Percentiles rank a stretch among this genome's conserved stretches.
These are phyloP conservation scores for Seiridium cupressi DNA, from an alignment of 2,329 filamentous ascomycete species.

Conservation along the genomic window DNA sequence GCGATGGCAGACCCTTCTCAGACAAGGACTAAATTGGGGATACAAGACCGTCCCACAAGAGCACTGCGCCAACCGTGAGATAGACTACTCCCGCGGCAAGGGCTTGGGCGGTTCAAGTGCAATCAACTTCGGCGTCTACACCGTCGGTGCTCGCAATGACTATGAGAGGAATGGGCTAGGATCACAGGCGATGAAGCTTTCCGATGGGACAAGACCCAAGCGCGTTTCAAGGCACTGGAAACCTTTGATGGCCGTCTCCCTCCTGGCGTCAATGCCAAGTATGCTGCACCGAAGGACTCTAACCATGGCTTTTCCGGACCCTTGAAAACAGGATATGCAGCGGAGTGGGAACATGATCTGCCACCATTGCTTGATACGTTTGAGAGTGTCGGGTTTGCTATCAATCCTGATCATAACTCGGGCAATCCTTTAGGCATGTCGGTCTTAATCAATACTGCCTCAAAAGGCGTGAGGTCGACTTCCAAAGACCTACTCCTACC, in stretches of 20 bases:
- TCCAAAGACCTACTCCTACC: slow-evolving; percentile 46
- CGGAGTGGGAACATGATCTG: slow-evolving; percentile 48
- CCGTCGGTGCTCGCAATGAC: slow-evolving; percentile 55
- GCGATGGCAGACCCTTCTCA: slow-evolving; percentile 50
- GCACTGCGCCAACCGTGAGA: slow-evolving; percentile 37
- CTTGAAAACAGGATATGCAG: slow-evolving; percentile 46
- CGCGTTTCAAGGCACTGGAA: slow-evolving; percentile 52
- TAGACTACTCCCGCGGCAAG: slow-evolving; percentile 49
- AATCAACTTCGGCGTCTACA: slow-evolving; percentile 56
- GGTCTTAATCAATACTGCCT: slow-evolving; percentile 46
- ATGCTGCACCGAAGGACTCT: slow-evolving; percentile 39
- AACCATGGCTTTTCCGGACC: slow-evolving; percentile 50
- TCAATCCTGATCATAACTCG: slow-evolving; percentile 56
- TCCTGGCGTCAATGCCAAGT: slow-evolving; percentile 37
- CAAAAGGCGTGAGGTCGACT: slow-evolving; percentile 46
- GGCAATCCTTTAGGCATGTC: slow-evolving; percentile 58
- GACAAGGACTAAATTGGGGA: slow-evolving; percentile 48
- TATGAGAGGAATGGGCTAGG: slow-evolving; percentile 62
- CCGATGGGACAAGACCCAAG: slow-evolving; percentile 51
- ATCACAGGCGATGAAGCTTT: slow-evolving; percentile 54
- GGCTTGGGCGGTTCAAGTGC: slow-evolving; percentile 51
- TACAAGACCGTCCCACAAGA: slow-evolving; percentile 49
- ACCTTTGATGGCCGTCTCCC: slow-evolving; percentile 44
- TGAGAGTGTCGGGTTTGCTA: slow-evolving; percentile 43
- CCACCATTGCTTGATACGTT: slow-evolving; percentile 43